Evolutionary conservation across 1,284 basidiomycete genomes (phyloP), one percentile per base, ranked within the genome.

Genomic region (Fomitiporia mediterranea): DNA sequence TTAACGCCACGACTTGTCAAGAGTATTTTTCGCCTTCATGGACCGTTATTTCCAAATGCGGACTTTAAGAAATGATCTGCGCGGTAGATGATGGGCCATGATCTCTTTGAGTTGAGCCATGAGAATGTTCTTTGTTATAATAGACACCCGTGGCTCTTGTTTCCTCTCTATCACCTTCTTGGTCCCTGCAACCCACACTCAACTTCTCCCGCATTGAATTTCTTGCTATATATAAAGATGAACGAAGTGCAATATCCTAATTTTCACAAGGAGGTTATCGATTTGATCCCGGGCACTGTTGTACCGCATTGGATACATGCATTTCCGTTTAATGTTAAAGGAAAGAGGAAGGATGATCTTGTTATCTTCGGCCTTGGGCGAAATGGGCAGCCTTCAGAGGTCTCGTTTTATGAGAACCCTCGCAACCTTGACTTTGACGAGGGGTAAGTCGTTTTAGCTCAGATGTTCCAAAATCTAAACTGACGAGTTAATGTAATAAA

Each of bases 331-430:
- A 48, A 30, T 15, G 42, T 48, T 19, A 59, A 55, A 48, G 48
- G 53, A 38, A 59, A 55, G 30, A 54, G 53, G n/a, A 55, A 56
- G 27, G 51, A 52, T 30, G 57, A 59, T 28, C 21, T 55, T n/a
- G 28, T 52, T 19, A 23, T 37, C 23, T 47, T 52, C 19, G 28
- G 38, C 13, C 32, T 39, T 15, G 38, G 56, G 5, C 23, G 19
- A n/a, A 7, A 27, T 46, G 28, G 25, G 19, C 25, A 35, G 19
- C 25, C n/a, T 17, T 39, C 48, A 15, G 42, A 57, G 13, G 40
- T 59, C 17, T 28, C 47, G 0, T 38, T 55, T 13, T 51, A 51
- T n/a, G 53, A 59, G 32, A 55, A 59, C 30, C 53, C 57, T 6
- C 42, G 21, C 5, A 59, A 59, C 19, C 43, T 42, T 28, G 57